Base-by-base conservation (phyloP, 2,329 filamentous ascomycete species). In the Dothistroma septosporum region DNA sequence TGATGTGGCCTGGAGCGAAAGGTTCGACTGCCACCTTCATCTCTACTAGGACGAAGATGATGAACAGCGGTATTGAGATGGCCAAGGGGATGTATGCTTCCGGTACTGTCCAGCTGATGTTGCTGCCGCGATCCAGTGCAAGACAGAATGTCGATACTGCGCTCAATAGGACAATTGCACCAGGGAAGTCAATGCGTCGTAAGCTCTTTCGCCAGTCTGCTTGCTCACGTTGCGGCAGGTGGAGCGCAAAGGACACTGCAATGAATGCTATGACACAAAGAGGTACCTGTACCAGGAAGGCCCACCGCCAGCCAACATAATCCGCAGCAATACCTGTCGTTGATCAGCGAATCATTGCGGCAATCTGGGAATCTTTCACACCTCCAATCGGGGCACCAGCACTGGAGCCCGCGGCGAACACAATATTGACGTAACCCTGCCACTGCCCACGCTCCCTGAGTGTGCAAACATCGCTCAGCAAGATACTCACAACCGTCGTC, bases 241-340 rank as follows among this genome's bases (percentile, higher is more conserved):
- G 75, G 12, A 92, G 80, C 44, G 82, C 78, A n/a, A 85, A 69
- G 53, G 81, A 81, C 16, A 91, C 88, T 9, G 85, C 79, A 3
- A 85, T 52, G 66, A 89, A 85, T 1, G 89, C 89, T 1, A 87
- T 55, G 8, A 87, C 71, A 61, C 88, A 89, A 5, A 91, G 72
- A 1, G 90, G 90, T 0, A 84, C 83, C 72, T 93, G 90, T 2
- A 80, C 80, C 12, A 90, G 73, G 70, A 94, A 93, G 0, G 88
- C 83, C 87, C 88, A 91, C 65, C 89, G 79, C 89, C 89, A 92
- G 35, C 89, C 88, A 55, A 92, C 81, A 4, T 80, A 84, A 72
- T 92, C 89, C 0, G 88, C 84, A n/a, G 92, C 73, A 2, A 53
- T 53, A n/a, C 41, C 48, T 32, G 24, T 24, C 48, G 21, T 21